Base-by-base conservation (phyloP, 164 flowering plant genomes). In the Amborella trichopoda region DNA sequence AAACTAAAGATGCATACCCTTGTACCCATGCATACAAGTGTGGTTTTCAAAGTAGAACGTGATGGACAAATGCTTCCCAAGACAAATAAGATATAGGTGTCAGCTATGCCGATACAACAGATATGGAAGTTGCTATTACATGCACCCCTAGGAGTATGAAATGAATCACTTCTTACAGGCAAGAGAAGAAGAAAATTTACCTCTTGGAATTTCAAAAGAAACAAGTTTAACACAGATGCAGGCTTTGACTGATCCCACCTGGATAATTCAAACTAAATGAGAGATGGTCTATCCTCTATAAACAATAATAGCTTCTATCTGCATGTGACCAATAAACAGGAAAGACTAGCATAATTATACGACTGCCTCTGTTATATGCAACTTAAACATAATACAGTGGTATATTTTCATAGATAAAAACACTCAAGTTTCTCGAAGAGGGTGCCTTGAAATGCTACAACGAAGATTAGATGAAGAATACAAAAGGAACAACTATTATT, bases 191-290 rank as follows among this genome's bases (percentile, higher is more conserved):
- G 21, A 13, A 19, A 44, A 12, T 33, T n/a, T 71, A 84, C 97
- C 97, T 91, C 99, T 51, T 66, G 68, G 48, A 91, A 87, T 64
- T 64, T 87, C 16, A 91, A 51, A 54, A 87, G 90, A 59, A 91
- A 65, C 48, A 91, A 67, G 69, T 87, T 91, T 34, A 88, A 69
- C 13, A 87, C 76, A 30, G 94, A 74, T 48, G 99, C 96, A 36
- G 94, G 80, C 61, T 82, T 87, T 52, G 68, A 43, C 25, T 30
- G 52, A 66, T 91, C 94, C 99, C 99, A 87, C 78, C 96, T 91
- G 76, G 37, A 65, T 52, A 44, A 48, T 41, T 37, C 14, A 14
- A 16, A 37, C 41, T 8, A 6, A n/a, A n/a, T n/a, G n/a, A n/a
- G n/a, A n/a, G n/a, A n/a, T n/a, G n/a, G n/a, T n/a, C n/a, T n/a